Evolutionary conservation across 2,329 filamentous ascomycete genomes (phyloP).

Genomic region (Cytospora piceicola): DNA sequence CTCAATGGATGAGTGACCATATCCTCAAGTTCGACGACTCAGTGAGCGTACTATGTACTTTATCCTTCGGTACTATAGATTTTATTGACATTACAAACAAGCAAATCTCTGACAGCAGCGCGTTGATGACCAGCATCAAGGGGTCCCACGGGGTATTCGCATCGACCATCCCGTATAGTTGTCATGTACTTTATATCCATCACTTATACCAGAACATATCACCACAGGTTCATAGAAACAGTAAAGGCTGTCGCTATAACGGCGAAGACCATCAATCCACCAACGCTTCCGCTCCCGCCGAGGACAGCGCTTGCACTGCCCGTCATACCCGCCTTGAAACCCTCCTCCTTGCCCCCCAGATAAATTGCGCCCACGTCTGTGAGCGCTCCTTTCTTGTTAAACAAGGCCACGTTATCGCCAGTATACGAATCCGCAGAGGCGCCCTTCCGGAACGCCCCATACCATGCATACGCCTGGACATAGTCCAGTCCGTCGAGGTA

Average conservation of each 20-base stretch:
- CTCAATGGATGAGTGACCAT: too few relatives aligned
- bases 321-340: constrained; percentile 43
- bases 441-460: constrained; percentile 44
- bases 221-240: constrained; percentile 8
- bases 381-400: constrained; percentile 43
- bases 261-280: constrained; percentile 12
- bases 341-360: constrained; percentile 44
- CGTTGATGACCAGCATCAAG: not conserved
- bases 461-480: constrained; percentile 47
- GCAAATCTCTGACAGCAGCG: not conserved
- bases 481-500: constrained; percentile 42
- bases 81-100: not conserved
- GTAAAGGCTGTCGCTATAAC: not conserved
- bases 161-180: not conserved
- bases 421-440: constrained; percentile 46
- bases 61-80: too few relatives aligned
- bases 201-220: not conserved
- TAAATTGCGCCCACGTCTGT: constrained; percentile 46
- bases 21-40: too few relatives aligned
- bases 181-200: not conserved
- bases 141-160: not conserved
- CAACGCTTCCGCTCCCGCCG: not conserved
- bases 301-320: constrained; percentile 17
- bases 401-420: constrained; percentile 43
- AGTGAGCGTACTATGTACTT: too few relatives aligned